These are phyloP conservation scores for Chlorella sp. DNA, from an alignment of 139 green algal species.

Conservation along the genomic window DNA sequence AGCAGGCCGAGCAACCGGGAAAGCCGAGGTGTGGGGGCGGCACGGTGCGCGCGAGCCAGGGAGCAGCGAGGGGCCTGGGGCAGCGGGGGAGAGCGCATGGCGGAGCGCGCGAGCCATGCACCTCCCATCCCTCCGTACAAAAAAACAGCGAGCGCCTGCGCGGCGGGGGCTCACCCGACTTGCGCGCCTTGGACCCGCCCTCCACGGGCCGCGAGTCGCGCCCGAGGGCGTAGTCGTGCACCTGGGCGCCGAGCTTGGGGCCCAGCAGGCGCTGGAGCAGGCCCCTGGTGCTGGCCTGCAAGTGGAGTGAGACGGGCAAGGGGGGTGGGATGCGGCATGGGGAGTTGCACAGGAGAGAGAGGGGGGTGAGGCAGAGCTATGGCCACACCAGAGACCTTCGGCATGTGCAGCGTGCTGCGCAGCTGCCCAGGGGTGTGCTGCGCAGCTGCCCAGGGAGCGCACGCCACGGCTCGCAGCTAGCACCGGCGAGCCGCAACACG, in stretches of 20 bases:
- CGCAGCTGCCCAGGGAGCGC: neutral
- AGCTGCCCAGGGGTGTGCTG: neutral
- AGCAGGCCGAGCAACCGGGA: too few species aligned
- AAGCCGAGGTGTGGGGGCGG: too few species aligned
- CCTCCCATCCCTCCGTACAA: neutral
- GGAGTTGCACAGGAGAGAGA: slow-evolving; percentile 12
- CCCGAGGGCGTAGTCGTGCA: slow-evolving; percentile 50
- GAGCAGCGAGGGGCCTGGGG: neutral
- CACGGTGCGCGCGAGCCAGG: neutral
- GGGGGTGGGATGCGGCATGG: too few species aligned
- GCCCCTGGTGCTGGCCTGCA: slow-evolving; percentile 42
- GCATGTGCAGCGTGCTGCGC: neutral
- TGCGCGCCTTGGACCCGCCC: neutral
- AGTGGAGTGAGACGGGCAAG: neutral
- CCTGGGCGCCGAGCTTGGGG: slow-evolving; percentile 66
- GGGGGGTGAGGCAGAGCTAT: neutral
- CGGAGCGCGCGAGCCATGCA: neutral
- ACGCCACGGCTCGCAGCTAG: neutral
- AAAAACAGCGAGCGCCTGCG: neutral
- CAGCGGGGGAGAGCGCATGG: neutral
- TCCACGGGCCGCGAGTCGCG: neutral
- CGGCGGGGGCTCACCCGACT: neutral
- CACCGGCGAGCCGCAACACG: neutral
- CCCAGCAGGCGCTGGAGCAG: slow-evolving; percentile 73
- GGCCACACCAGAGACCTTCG: neutral